phyloP scores from a whole-genome alignment of 202 grass and related monocot genomes.

The Zoysia matrella region DNA sequence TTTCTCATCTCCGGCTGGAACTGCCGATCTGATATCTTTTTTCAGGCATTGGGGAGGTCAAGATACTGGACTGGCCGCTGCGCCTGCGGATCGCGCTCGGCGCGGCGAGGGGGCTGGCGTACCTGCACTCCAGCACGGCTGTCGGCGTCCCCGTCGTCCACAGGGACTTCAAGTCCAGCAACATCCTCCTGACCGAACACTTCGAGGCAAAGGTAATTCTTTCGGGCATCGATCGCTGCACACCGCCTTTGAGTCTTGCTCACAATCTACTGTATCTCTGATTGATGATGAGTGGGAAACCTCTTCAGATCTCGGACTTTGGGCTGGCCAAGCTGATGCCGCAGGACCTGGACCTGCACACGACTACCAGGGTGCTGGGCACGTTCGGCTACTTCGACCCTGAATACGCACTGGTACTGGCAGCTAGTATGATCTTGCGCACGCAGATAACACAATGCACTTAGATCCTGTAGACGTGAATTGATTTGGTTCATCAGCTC shows the following conservation, averaged over 20 bases:
- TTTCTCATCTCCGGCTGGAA: not conserved
- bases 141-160: slow-evolving; percentile 93
- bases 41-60: slow-evolving; percentile 71
- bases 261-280: not conserved
- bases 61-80: slow-evolving; percentile 69
- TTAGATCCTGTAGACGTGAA: not conserved
- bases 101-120: slow-evolving; percentile 79
- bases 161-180: slow-evolving; percentile 99
- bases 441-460: not conserved
- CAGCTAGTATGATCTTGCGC: not conserved
- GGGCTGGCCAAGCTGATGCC: slow-evolving; percentile 96
- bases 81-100: slow-evolving; percentile 87
- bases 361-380: slow-evolving; percentile 85
- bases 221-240: not conserved
- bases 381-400: slow-evolving; percentile 99
- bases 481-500: not conserved
- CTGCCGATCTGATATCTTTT: not conserved
- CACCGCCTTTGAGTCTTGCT: not conserved
- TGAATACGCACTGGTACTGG: slow-evolving; percentile 79
- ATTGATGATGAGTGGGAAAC: not conserved
- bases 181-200: slow-evolving; percentile 77
- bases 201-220: slow-evolving; percentile 82
- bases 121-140: slow-evolving; percentile 83
- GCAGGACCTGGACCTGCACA: slow-evolving; percentile 73
- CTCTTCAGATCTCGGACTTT: slow-evolving; percentile 88